Evolutionary conservation across 2,329 filamentous ascomycete species (phyloP), one percentile per base, ranked within the genome.

Genomic region (Myriosclerotinia curreyana): DNA sequence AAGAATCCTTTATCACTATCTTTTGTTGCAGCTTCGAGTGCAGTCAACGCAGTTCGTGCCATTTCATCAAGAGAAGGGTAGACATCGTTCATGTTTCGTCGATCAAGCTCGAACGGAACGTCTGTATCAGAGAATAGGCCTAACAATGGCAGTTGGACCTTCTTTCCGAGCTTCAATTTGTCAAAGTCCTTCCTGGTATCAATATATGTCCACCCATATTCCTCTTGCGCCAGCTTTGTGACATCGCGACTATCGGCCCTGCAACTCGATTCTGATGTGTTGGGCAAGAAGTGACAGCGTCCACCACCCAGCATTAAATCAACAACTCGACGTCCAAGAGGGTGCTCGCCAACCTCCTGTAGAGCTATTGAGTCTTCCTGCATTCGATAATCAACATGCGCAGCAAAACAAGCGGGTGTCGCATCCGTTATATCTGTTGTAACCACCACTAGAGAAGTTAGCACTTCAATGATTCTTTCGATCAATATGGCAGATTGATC

Each of bases 371-470:
- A 84, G 75, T 98, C 93, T 75, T 96, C 90, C 78, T 96, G 91
- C 66, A 82, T 79, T 58, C 95, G 86, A 68, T 86, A 80, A 67
- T 92, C 86, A 20, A 92, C 95, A 74, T 98, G 95, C 54, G 91
- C 87, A 5, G 92, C 92, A 75, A 99, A 99, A 76, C 92, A 96
- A 1, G 95, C 95, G 0, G 95, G 95, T 1, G 95, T 99, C 5
- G 95, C 95, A 79, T 99, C 95, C 5, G 95, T 97, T 67, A 98
- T 86, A 67, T 94, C 86, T 0, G 95, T 99, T 0, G 95, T 99
- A 38, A 97, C 95, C 2, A 98, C 95, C 68, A 99, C 78, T 0
- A 44, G 1, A 44, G 28, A 31, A 8, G 34, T 64, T 20, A 64
- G 61, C 42, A 44, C 28, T 50, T 22, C 54, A 5, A 25, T 12